Conservation (phyloP, 768 basidiomycete species). For the Hygrophoropsis aurantiaca region DNA sequence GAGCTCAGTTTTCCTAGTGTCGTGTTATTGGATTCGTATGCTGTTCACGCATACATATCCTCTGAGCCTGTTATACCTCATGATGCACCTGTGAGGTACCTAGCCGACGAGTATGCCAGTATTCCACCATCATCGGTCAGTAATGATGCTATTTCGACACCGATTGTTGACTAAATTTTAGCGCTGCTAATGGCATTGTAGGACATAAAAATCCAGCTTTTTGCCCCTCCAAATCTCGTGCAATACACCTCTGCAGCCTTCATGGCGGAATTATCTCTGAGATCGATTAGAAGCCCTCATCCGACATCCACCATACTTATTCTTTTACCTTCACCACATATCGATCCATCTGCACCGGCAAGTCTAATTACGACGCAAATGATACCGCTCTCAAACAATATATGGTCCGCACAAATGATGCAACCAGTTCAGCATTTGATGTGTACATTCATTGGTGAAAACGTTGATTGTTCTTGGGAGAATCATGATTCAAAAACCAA, state of each 20-base stretch:
- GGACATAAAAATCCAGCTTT: conserved; percentile 36
- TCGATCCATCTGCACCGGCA: conserved; percentile 42
- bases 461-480: conserved; percentile 7
- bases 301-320: conserved; percentile 24
- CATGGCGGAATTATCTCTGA: conserved; percentile 27
- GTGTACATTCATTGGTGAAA: conserved; percentile 33
- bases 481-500: conserved; percentile 14
- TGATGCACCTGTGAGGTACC: conserved; percentile 54
- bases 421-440: conserved; percentile 36
- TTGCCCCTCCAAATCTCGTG: conserved; percentile 57
- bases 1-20: conserved; percentile 36
- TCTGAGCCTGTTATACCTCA: conserved; percentile 30
- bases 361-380: conserved; percentile 31
- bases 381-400: conserved; percentile 23
- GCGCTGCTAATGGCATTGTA: conserved; percentile 12
- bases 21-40: conserved; percentile 53
- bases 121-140: conserved; percentile 10
- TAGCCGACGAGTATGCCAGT: conserved; percentile 39
- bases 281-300: neutral
- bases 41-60: conserved; percentile 48
- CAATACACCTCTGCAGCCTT: conserved; percentile 56
- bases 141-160: conserved; percentile 3
- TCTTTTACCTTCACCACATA: conserved; percentile 49
- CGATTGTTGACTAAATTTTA: too few relatives aligned
- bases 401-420: conserved; percentile 37